Conservation (phyloP, 179 eudicot genomes). For the Spinacia oleracea region DNA sequence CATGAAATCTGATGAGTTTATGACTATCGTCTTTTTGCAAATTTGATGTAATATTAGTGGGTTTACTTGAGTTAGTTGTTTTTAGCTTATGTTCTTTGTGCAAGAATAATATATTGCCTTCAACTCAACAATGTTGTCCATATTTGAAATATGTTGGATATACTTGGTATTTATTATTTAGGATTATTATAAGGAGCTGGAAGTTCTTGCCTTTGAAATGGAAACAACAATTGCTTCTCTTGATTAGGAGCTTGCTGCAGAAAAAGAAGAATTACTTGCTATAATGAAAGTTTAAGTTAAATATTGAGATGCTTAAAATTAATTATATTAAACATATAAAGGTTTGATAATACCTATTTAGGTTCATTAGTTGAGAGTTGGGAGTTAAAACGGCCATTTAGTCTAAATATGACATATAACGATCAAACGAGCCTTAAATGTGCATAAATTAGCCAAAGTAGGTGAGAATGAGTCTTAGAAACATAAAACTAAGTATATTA, state of each 20-base stretch:
- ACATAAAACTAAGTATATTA: too few relatives aligned
- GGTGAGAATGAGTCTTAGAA: too few relatives aligned
- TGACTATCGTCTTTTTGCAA: background rate
- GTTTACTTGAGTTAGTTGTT: background rate
- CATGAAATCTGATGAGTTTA: background rate
- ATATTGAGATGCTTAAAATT: slow-evolving; percentile 60
- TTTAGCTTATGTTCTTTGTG: slow-evolving; percentile 1
- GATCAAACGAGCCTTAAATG: too few relatives aligned
- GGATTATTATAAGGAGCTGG: slow-evolving; percentile 85
- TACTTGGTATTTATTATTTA: slow-evolving; percentile 29
- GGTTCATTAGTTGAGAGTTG: too few relatives aligned
- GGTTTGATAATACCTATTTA: too few relatives aligned
- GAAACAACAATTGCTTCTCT: slow-evolving; percentile 86
- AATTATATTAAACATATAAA: too few relatives aligned
- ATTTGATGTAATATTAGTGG: background rate
- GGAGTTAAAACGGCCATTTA: too few relatives aligned
- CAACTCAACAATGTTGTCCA: background rate
- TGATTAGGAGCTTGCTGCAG: slow-evolving; percentile 70
- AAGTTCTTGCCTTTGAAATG: slow-evolving; percentile 96
- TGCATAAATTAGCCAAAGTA: too few relatives aligned
- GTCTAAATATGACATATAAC: too few relatives aligned
- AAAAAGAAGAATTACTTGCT: slow-evolving; percentile 54
- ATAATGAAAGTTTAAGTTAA: slow-evolving; percentile 61
- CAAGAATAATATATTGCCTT: background rate
- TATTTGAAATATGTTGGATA: slow-evolving; percentile 19